A percentile compares a stretch with the other conserved stretches of the same genome.
Evolutionary conservation across 1,284 basidiomycete species (phyloP).

Genomic region (Tilletia indica): DNA sequence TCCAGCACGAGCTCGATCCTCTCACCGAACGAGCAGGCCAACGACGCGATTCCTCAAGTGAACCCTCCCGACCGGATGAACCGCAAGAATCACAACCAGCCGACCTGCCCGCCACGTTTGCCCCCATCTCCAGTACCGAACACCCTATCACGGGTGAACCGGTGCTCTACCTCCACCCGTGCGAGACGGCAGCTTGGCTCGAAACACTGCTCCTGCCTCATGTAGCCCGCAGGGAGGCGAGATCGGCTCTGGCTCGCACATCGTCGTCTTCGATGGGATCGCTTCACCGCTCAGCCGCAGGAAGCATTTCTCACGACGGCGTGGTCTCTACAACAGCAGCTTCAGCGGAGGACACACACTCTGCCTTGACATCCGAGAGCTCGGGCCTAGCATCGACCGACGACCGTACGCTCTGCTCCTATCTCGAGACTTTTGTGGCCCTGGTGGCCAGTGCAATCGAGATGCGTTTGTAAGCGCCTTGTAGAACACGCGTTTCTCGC

Average conservation of each 20-base stretch:
- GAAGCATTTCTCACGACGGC: background rate
- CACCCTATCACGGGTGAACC: slow-evolving; percentile 20
- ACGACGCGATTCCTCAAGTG: background rate
- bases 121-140: slow-evolving; percentile 10
- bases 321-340: background rate
- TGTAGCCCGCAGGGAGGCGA: slow-evolving; percentile 1
- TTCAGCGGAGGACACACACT: background rate
- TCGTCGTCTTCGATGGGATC: background rate
- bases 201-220: slow-evolving; percentile 10
- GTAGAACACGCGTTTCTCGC: too few species aligned
- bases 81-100: background rate
- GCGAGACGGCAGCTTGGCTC: slow-evolving; percentile 19
- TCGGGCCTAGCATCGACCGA: background rate
- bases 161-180: slow-evolving; percentile 23
- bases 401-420: background rate
- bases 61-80: background rate
- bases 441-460: slow-evolving; percentile 20
- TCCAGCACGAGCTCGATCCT: slow-evolving; percentile 16
- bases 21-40: slow-evolving; percentile 12
- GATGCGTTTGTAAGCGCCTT: slow-evolving; percentile 3
- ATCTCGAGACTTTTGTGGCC: slow-evolving; percentile 20
- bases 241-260: background rate
- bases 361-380: background rate
- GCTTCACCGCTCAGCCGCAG: too few species aligned
- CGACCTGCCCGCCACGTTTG: slow-evolving; percentile 15